Evolutionary conservation across 23 red algal genomes (phyloP).

Genomic region (Cyanidium caldarium): DNA sequence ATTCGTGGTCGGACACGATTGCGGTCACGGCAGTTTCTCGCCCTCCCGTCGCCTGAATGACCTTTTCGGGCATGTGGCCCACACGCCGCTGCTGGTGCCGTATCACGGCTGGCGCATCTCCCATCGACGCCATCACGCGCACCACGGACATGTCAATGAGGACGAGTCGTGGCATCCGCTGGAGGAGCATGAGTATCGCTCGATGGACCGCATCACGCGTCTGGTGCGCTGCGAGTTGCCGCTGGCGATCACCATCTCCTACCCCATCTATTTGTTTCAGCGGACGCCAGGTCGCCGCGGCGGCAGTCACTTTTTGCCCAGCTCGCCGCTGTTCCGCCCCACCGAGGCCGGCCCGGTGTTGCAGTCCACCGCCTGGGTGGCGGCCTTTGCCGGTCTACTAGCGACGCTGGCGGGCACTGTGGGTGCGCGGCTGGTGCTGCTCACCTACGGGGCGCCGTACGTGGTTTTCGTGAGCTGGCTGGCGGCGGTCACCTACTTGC

Average conservation of each 20-base stretch:
- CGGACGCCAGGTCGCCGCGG: constrained; percentile 23
- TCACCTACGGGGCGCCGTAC: constrained; percentile 25
- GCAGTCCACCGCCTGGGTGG: constrained; percentile 14
- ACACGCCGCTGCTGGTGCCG: constrained; percentile 45
- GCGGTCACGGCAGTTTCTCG: constrained; percentile 50
- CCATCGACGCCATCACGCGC: constrained; percentile 57
- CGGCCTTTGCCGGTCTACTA: constrained; percentile 19
- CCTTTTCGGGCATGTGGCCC: constrained; percentile 36
- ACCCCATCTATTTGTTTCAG: constrained; percentile 55
- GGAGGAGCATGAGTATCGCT: constrained; percentile 29
- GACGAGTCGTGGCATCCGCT: constrained; percentile 69
- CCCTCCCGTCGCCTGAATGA: constrained; percentile 23
- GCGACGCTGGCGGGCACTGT: not conserved
- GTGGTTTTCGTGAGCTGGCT: constrained; percentile 48
- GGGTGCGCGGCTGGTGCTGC: constrained; percentile 7
- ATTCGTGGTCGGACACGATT: constrained; percentile 71
- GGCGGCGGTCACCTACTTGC: constrained; percentile 51
- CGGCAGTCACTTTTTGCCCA: constrained; percentile 35
- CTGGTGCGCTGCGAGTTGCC: constrained; percentile 15
- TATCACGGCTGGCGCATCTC: constrained; percentile 66
- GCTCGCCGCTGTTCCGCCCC: constrained; percentile 39
- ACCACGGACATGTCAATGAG: constrained; percentile 43
- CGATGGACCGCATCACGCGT: constrained; percentile 8
- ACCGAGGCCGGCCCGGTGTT: constrained; percentile 16
- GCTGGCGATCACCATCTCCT: constrained; percentile 22